These are phyloP conservation scores for Bolboschoenus planiculmis DNA, from an alignment of 176 grass and related monocot genomes.

Conservation along the genomic window DNA sequence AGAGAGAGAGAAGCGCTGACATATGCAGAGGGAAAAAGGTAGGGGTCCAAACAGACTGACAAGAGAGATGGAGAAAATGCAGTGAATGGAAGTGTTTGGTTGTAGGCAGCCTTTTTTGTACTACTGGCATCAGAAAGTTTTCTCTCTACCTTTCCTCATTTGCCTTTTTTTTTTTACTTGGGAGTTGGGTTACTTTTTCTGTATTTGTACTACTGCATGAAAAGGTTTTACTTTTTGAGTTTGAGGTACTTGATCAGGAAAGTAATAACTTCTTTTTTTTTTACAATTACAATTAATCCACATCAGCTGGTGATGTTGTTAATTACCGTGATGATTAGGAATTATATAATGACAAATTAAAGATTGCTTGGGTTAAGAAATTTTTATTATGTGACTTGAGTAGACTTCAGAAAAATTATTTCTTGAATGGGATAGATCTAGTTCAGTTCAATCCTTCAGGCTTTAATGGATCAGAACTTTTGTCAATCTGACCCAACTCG, in stretches of 20 bases:
- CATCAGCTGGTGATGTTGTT: neutral
- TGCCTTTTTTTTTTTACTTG: neutral
- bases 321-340: neutral
- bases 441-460: neutral
- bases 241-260: neutral
- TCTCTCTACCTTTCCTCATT: slow-evolving; percentile 17
- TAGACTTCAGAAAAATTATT: neutral
- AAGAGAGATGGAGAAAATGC: slow-evolving; percentile 20
- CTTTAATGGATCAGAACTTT: too few relatives aligned
- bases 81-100: slow-evolving; percentile 21
- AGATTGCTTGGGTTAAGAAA: neutral
- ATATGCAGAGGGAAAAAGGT: slow-evolving; percentile 29
- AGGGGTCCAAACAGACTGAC: slow-evolving; percentile 11
- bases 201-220: neutral
- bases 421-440: neutral
- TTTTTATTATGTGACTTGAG: neutral
- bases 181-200: neutral
- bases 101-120: slow-evolving; percentile 19
- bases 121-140: slow-evolving; percentile 8
- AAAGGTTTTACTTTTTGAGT: neutral
- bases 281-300: too few relatives aligned
- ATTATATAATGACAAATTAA: neutral
- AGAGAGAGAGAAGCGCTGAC: slow-evolving; percentile 25
- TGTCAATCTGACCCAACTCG: too few relatives aligned
- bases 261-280: neutral